Percentiles rank a stretch among this genome's conserved stretches.
phyloP scores from a whole-genome alignment of 192 early-diverging fungal species.

The Spinellus fusiger region DNA sequence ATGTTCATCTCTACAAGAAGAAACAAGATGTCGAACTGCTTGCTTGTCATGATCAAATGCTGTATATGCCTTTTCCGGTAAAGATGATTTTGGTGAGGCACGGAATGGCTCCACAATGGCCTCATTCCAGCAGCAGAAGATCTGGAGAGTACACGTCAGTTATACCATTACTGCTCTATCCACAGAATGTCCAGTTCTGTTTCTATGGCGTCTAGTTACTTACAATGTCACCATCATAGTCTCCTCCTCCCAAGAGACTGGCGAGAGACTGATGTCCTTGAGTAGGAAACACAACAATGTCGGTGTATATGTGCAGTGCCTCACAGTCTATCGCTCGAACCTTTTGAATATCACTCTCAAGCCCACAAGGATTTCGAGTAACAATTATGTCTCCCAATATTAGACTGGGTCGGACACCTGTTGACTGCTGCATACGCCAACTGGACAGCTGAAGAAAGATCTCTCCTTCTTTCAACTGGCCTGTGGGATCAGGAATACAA shows the following conservation, averaged over 20 bases:
- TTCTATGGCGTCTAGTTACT: not conserved
- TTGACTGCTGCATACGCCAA: conserved; percentile 14
- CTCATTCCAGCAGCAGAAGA: conserved; percentile 37
- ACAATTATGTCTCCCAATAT: conserved; percentile 35
- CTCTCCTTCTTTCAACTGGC: conserved; percentile 14
- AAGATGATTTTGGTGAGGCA: not conserved
- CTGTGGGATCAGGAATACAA: conserved; percentile 33
- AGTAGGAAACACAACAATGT: conserved; percentile 72
- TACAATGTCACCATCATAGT: conserved; percentile 71
- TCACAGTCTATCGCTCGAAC: conserved; percentile 47
- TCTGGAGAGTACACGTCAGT: conserved; percentile 5
- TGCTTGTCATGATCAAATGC: conserved; percentile 14
- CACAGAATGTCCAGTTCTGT: not conserved
- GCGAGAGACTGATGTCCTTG: conserved; percentile 60
- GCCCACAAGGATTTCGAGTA: conserved; percentile 54
- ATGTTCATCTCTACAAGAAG: not conserved
- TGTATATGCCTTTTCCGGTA: not conserved
- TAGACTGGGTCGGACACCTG: conserved; percentile 13
- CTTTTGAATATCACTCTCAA: conserved; percentile 55
- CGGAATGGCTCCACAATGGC: conserved; percentile 12
- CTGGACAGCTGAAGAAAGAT: conserved; percentile 26
- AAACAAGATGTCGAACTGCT: not conserved
- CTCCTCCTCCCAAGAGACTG: conserved; percentile 70
- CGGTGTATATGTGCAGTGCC: conserved; percentile 39
- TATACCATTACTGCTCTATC: not conserved